Conservation (phyloP, 441 rosid genomes). For the Populus tomentosa region DNA sequence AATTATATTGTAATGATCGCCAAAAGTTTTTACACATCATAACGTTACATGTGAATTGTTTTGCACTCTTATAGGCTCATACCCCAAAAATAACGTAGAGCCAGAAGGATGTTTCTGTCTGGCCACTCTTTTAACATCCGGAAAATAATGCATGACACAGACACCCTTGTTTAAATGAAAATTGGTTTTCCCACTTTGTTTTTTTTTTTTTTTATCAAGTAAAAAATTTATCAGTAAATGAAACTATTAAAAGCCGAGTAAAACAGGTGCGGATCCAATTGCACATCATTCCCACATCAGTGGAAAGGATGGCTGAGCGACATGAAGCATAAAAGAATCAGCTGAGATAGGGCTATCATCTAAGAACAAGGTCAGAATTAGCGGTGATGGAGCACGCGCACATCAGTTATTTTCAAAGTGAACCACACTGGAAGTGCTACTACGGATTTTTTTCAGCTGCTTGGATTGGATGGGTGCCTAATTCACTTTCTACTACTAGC, state of each 20-base stretch:
- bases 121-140: not conserved
- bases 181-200: not conserved
- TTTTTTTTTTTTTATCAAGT: not conserved
- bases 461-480: not conserved
- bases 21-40: not conserved
- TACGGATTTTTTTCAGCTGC: not conserved
- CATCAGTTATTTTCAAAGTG: not conserved
- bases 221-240: not conserved
- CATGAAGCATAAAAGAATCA: not conserved
- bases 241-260: not conserved
- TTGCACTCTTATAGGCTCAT: not conserved
- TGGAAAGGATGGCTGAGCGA: too few relatives aligned
- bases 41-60: not conserved
- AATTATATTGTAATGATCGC: not conserved
- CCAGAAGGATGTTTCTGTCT: not conserved
- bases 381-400: not conserved
- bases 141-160: not conserved
- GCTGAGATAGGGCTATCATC: not conserved
- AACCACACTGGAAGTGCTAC: too few relatives aligned
- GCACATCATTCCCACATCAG: not conserved
- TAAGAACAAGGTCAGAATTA: not conserved
- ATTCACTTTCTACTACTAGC: too few relatives aligned
- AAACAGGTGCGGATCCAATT: not conserved
- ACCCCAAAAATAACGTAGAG: not conserved
- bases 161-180: not conserved